Conservation (phyloP, 768 basidiomycete genomes). For the Phaeotremella fagi region DNA sequence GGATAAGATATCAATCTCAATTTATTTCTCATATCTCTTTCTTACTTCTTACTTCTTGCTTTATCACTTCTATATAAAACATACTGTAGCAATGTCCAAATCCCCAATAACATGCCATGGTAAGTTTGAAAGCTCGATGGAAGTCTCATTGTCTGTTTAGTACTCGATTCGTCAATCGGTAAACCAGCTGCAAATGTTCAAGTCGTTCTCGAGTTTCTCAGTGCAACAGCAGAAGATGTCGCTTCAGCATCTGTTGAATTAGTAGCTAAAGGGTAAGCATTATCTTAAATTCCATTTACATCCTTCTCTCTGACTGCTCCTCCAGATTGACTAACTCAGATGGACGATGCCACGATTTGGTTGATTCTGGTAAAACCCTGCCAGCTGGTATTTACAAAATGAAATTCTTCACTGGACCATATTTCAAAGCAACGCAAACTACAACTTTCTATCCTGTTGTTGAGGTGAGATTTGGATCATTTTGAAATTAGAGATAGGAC, state of each 20-base stretch:
- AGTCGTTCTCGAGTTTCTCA: slow-evolving; percentile 59
- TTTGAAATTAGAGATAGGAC: background rate
- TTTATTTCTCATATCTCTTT: no score
- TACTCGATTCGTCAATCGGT: slow-evolving; percentile 79
- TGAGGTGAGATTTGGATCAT: slow-evolving; percentile 57
- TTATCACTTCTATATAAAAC: no score
- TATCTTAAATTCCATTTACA: background rate
- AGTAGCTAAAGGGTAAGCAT: slow-evolving; percentile 60
- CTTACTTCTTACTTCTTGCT: no score
- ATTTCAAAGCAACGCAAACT: slow-evolving; percentile 63
- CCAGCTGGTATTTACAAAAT: slow-evolving; percentile 72
- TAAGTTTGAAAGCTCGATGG: slow-evolving; percentile 41
- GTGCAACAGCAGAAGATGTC: slow-evolving; percentile 5
- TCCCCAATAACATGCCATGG: slow-evolving; percentile 92
- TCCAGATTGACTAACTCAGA: slow-evolving; percentile 69
- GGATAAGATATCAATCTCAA: no score
- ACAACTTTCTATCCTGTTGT: slow-evolving; percentile 85
- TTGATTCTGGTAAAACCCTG: slow-evolving; percentile 56
- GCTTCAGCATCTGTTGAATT: slow-evolving; percentile 51
- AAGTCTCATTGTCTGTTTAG: slow-evolving; percentile 50
- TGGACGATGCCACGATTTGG: slow-evolving; percentile 74
- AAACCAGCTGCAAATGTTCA: slow-evolving; percentile 69
- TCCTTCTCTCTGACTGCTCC: background rate
- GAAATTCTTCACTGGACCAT: slow-evolving; percentile 73
- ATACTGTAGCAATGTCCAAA: no score